Base-by-base conservation (phyloP, 129 eudicot genomes). In the Smallanthus sonchifolius region DNA sequence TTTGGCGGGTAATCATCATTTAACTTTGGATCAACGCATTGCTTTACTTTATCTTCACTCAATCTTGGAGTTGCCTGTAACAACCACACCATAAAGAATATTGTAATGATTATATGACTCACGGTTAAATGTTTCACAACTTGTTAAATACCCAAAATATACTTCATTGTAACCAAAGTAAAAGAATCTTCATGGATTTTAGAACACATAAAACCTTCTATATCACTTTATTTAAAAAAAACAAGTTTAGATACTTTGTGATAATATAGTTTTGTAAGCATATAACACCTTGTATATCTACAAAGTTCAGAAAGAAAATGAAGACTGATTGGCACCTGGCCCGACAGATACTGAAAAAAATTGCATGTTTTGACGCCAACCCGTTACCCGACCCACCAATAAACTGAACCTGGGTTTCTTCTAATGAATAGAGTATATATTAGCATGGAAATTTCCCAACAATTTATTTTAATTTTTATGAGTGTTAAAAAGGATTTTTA, bases 21-120 rank as follows among this genome's bases (percentile, higher is more conserved):
- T 73, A 91, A 87, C 82, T 86, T 91, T 35, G 97, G 92, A 86
- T 91, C 96, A 54, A 88, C 96, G 80, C 96, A 91, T 67, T 91
- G 95, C 85, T 84, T 86, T 73, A 91, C 97, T 84, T 88, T 91
- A 73, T 91, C 97, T 72, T 88, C 97, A 55, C 95, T 91, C 80
- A 91, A 74, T 74, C 91, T 84, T 28, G 97, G 97, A 67, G 97
- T 91, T 36, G 97, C 95, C 95, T 91, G 80, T 40, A 40, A 70
- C 79, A 55, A 40, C 32, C 76, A 80, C 14, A 64, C n/a, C 36
- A 42, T 19, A 55, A 51, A 44, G 40, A 17, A 15, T 10, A 75
- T 20, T 51, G 43, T 32, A 52, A 57, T 8, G 19, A 28, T 19
- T 43, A 39, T 43, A 44, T 67, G 40, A 44, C 19, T 43, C 11